Evolutionary conservation across 148 eudicot genomes (phyloP), one percentile per base, ranked within the genome.

Genomic region (Rhododendron vialii): DNA sequence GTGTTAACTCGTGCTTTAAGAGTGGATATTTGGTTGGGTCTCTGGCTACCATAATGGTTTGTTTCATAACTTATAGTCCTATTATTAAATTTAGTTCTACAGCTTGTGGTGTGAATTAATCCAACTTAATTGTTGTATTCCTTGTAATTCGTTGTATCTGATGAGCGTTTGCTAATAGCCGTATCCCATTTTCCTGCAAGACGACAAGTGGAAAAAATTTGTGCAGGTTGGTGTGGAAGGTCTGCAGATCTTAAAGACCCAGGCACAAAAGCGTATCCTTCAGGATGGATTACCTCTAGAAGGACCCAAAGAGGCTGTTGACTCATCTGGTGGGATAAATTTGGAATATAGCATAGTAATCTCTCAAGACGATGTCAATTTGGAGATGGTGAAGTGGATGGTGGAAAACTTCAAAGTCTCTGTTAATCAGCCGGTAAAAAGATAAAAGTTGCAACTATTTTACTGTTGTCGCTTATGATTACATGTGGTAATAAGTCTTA

Each of bases 161-260:
- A 65, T 26, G 53, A 69, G 22, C 17, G 7, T 48, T 57, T 57
- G 26, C 74, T 61, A 22, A 35, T 10, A 55, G 71, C 84, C 20
- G 5, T 82, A 20, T 84, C 17, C 71, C 85, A 28, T 33, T 80
- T 78, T 65, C 43, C 28, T 83, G 86, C 75, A 69, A 12, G 67
- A 61, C 10, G 0, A 28, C 30, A 35, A 22, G n/a, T 59, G 43
- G 30, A 67, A 55, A 81, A 0, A 55, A 48, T 83, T 17, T 59
- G 81, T 89, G 88, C 94, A 97, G 98, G 91, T 97, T 83, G 92
- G 96, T 80, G 91, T 95, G 80, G 96, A 91, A 90, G 98, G 98
- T 82, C 82, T 97, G 90, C 91, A 94, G 91, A 93, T 90, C 47
- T 88, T 94, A 86, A 97, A 97, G 88, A 98, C 99, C 80, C 93